Conservation (phyloP, 805 yeast species). For the Saccharomycopsis guyanensis region DNA sequence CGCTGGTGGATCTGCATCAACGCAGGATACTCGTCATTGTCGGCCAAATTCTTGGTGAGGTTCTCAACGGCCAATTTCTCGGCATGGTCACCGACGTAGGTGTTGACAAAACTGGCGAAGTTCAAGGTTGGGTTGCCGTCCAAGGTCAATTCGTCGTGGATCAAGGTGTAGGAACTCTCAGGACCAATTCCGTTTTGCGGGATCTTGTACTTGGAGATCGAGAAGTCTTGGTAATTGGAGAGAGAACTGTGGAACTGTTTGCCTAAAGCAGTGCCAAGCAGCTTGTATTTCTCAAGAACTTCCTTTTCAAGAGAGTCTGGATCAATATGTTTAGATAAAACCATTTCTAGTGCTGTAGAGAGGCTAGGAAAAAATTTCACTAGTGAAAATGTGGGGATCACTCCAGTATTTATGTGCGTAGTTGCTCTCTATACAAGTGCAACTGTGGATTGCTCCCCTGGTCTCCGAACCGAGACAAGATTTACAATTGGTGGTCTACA, state of each 20-base stretch:
- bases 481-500: too few species aligned
- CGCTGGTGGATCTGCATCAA: slow-evolving; percentile 71
- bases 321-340: slow-evolving; percentile 32
- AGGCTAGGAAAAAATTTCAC: too few species aligned
- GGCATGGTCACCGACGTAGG: slow-evolving; percentile 50
- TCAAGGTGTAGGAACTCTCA: slow-evolving; percentile 48
- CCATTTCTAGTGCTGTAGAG: too few species aligned
- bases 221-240: slow-evolving; percentile 5
- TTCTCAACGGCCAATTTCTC: slow-evolving; percentile 56
- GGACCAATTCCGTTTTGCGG: slow-evolving; percentile 50
- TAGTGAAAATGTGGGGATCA: too few species aligned
- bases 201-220: slow-evolving; percentile 48
- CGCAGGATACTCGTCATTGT: slow-evolving; percentile 89
- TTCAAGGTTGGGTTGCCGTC: slow-evolving; percentile 84
- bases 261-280: slow-evolving; percentile 2
- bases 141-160: slow-evolving; percentile 66
- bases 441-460: too few species aligned
- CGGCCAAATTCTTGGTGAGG: slow-evolving; percentile 81
- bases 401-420: too few species aligned
- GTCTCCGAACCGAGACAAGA: too few species aligned
- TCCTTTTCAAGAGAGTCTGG: slow-evolving; percentile 33
- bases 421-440: too few species aligned
- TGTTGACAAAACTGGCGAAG: slow-evolving; percentile 85
- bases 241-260: background rate
- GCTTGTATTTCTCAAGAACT: slow-evolving; percentile 7